Evolutionary conservation across 257 asterid genomes (phyloP), one percentile per base, ranked within the genome.

Genomic region (Solanum virginianum): DNA sequence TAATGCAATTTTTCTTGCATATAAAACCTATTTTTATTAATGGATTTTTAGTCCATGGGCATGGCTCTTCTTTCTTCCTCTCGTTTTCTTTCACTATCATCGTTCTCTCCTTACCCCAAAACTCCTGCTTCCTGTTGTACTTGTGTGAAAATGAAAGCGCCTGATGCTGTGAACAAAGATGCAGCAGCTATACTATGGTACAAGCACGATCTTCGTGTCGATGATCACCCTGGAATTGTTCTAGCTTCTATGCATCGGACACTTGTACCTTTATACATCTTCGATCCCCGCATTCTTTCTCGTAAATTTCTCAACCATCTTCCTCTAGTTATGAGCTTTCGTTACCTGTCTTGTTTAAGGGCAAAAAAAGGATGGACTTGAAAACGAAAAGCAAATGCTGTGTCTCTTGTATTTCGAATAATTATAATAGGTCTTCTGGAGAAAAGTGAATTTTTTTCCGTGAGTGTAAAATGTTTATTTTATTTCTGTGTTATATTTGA

Each of bases 141-240:
- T 83, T 81, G 88, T 16, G 17, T 55, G 75, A 68, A 79, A 32
- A 62, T 71, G 59, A 75, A 18, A 72, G 85, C 80, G 39, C 41
- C 56, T 45, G 51, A 87, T 59, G 86, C 86, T 62, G 88, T 84
- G 63, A 88, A 84, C 87, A 86, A 68, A 53, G 47, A 10, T 18
- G 90, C 88, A 6, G 81, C 95, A 7, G 99, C 98, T 41, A 90
- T 95, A 80, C 85, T 95, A 18, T 95, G 97, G 98, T 93, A 90
- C 95, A 95, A 95, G 90, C 94, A 95, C 84, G 99, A 94, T 87
- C 99, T 95, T 88, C 97, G 98, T 32, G 36, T 95, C 14, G 95
- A 92, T 69, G 98, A 95, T 88, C 99, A 95, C 88, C 94, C 94
- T 5, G 98, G 97, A 63, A 91, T 95, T 17, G 83, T 90, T 3